A percentile compares a stretch with the other conserved stretches of the same genome.
Conservation (phyloP, 768 basidiomycete species). For the Exidia glandulosa region DNA sequence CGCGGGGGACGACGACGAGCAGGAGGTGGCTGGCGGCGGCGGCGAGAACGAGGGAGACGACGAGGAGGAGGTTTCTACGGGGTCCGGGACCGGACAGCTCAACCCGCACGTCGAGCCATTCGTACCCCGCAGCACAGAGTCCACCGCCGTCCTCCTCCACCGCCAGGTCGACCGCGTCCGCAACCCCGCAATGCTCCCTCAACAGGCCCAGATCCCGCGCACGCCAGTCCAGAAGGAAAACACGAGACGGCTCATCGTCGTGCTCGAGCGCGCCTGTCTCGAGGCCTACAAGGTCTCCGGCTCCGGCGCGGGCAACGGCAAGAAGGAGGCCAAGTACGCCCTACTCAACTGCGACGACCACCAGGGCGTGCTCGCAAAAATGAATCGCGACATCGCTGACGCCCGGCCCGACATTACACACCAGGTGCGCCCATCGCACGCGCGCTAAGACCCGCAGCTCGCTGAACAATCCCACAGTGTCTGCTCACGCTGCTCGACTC, state of each 20-base stretch:
- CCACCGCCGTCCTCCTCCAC: background rate
- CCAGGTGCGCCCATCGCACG: conserved; percentile 43
- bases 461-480: conserved; percentile 57
- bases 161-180: background rate
- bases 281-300: conserved; percentile 85
- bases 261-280: conserved; percentile 89
- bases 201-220: conserved; percentile 24
- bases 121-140: background rate
- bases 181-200: conserved; percentile 21
- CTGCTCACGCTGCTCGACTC: conserved; percentile 93
- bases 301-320: conserved; percentile 28
- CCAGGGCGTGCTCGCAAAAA: conserved; percentile 96
- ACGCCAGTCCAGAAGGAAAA: conserved; percentile 30
- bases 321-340: conserved; percentile 86
- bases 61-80: background rate
- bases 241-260: conserved; percentile 66
- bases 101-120: background rate
- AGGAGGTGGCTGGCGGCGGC: no score
- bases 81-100: background rate
- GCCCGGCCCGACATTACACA: conserved; percentile 99
- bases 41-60: background rate
- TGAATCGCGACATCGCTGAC: conserved; percentile 94
- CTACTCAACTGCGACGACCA: conserved; percentile 97
- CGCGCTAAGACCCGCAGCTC: background rate
- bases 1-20: background rate